Evolutionary conservation across 31 red algal genomes (phyloP).

Genomic region (Porphyra umbilicalis): DNA sequence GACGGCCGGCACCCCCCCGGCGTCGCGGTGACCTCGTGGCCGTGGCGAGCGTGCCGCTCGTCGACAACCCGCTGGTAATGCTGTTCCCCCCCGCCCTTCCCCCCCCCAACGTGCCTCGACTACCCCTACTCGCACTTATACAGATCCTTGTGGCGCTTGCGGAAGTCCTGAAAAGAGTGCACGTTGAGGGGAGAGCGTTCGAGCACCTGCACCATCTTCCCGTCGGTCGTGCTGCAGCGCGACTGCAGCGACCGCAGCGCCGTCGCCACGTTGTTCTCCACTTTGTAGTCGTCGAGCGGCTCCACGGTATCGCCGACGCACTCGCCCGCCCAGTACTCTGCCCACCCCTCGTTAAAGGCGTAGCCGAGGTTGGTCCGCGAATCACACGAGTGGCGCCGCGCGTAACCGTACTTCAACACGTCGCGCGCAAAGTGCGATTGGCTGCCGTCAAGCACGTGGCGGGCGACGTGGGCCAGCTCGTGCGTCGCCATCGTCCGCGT

Average conservation of each 20-base stretch:
- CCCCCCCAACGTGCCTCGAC: no score
- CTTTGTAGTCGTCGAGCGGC: conserved; percentile 2
- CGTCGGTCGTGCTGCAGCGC: conserved; percentile 6
- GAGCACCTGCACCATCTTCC: conserved; percentile 28
- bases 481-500: conserved; percentile 10
- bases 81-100: no score
- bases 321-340: conserved; percentile 19
- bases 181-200: background rate
- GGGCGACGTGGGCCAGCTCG: conserved; percentile 25
- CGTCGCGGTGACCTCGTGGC: no score
- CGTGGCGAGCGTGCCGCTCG: no score
- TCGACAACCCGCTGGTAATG: no score
- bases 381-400: conserved; percentile 10
- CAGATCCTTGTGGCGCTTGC: no score
- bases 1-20: no score
- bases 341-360: conserved; percentile 38
- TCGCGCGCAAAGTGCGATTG: conserved; percentile 15
- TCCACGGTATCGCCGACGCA: background rate
- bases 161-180: conserved; percentile 16
- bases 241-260: conserved; percentile 3
- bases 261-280: conserved; percentile 22
- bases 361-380: conserved; percentile 15
- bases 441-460: conserved; percentile 14
- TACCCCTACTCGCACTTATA: no score
- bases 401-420: conserved; percentile 14